Evolutionary conservation across 2,329 filamentous ascomycete species (phyloP), one percentile per base, ranked within the genome.

Genomic region (Lasiodiplodia gonubiensis): DNA sequence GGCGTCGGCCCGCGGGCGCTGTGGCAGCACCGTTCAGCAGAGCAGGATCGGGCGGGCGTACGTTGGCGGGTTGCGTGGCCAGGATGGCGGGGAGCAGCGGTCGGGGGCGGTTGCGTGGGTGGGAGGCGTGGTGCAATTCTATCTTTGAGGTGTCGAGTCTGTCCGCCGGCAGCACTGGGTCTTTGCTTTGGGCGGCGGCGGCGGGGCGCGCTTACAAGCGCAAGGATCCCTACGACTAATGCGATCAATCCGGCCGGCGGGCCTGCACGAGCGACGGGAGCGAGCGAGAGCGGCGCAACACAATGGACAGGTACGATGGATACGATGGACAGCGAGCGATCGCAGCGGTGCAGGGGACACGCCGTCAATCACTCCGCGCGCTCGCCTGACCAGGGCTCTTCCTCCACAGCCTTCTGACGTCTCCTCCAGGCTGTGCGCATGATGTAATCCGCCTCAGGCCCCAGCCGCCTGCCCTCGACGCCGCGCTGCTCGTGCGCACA

Each of bases 121-220:
- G 61, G 51, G 49, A 21, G 53, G 60, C 46, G 49, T 42, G 39
- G 53, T 52, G 60, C 64, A 66, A 66, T 66, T 66, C 64, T 66
- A 66, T 66, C 64, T 63, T 63, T 63, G 59, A 57, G 54, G 64
- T 66, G 64, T 66, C 64, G 64, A 57, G 64, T 66, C 61, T 66
- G 63, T 46, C 42, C n/a, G 37, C 51, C 46, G 63, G 23, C 42
- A 54, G 64, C 52, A 48, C 57, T 61, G 57, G 57, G 57, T 42
- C 57, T 61, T 52, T 63, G 59, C 42, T 54, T 54, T 30, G 53
- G 64, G 42, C 42, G 61, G 30, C 49, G 63, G 64, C 51, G 64
- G 64, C 64, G 64, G 64, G 54, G 65, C 53, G 65, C 65, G 55
- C 53, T 59, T 60, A 61, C 55, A 46, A 8, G 55, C 53, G 65